Evolutionary conservation across 345 rosid genomes (phyloP), one percentile per base, ranked within the genome.

Genomic region (Lepidium aucheri): DNA sequence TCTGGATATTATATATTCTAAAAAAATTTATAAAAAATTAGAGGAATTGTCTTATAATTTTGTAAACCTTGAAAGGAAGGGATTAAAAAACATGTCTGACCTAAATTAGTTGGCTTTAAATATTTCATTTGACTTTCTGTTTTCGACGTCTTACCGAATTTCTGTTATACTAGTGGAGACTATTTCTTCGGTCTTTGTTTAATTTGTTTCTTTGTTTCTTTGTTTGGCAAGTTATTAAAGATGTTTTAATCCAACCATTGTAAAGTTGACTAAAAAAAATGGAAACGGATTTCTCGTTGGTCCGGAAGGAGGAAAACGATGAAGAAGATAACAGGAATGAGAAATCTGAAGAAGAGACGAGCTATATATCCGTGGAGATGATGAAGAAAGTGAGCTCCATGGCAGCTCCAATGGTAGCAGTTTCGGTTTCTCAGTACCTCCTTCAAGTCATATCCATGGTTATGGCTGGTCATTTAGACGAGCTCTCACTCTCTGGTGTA

Each of bases 401-500:
- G 41, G 39, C 59, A 24, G 26, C 5, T 24, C 73, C 73, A 16
- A 68, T 68, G 73, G 73, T 59, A 50, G 49, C 60, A 40, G 66
- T 59, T 12, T 13, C 50, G 4, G 52, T 68, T 38, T 59, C 66
- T 15, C 38, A 57, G 34, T 47, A 28, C 18, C 59, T 68, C 11
- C 44, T 68, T 15, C 66, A 68, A 61, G 41, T 49, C 3, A 52
- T 68, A 13, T 36, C 66, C 8, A 20, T 68, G 42, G 40, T 68
- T 3, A 56, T 56, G 73, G 56, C 40, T 10, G 59, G 51, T 36
- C 67, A 60, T 4, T 20, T 51, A 3, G 52, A 45, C 24, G 52
- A 50, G 28, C 53, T 67, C 16, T 67, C 77, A 5, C 69, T 74
- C 44, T 61, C 73, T 3, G 24, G 44, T 6, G 53, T 74, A 8